These are phyloP conservation scores for Malassezia globosa DNA, from an alignment of 1,284 basidiomycete species.

Conservation along the genomic window DNA sequence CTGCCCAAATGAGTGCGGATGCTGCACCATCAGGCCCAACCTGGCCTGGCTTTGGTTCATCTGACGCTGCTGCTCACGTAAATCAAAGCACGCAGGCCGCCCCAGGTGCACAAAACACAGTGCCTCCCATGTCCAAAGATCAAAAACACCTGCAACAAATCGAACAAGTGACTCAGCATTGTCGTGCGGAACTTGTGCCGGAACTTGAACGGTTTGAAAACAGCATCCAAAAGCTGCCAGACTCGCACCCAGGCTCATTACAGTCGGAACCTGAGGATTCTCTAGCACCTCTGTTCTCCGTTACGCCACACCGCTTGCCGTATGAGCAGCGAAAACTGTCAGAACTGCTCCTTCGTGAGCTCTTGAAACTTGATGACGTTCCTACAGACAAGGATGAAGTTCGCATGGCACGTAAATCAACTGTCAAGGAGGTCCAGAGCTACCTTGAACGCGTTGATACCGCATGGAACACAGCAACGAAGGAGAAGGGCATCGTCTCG, in stretches of 20 bases:
- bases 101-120: background rate
- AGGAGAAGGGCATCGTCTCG: conserved; percentile 18
- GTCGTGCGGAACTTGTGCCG: conserved; percentile 28
- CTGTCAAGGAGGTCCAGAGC: conserved; percentile 39
- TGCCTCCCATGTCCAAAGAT: conserved; percentile 10
- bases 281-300: background rate
- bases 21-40: too few relatives aligned
- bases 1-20: background rate
- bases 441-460: conserved; percentile 40
- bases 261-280: background rate
- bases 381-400: conserved; percentile 32
- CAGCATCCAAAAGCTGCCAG: conserved; percentile 12
- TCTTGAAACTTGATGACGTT: conserved; percentile 37
- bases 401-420: conserved; percentile 31
- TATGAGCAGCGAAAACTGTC: conserved; percentile 32
- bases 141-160: conserved; percentile 28
- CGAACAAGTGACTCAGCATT: conserved; percentile 20
- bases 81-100: background rate
- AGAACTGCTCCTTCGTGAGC: conserved; percentile 34
- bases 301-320: conserved; percentile 15
- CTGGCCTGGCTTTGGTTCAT: too few relatives aligned
- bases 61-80: conserved; percentile 1
- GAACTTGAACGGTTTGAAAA: conserved; percentile 30
- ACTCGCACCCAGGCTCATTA: background rate
- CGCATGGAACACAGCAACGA: conserved; percentile 25